Evolutionary conservation across 2,329 filamentous ascomycete species (phyloP).

Genomic region (Trichoderma brevicompactum): DNA sequence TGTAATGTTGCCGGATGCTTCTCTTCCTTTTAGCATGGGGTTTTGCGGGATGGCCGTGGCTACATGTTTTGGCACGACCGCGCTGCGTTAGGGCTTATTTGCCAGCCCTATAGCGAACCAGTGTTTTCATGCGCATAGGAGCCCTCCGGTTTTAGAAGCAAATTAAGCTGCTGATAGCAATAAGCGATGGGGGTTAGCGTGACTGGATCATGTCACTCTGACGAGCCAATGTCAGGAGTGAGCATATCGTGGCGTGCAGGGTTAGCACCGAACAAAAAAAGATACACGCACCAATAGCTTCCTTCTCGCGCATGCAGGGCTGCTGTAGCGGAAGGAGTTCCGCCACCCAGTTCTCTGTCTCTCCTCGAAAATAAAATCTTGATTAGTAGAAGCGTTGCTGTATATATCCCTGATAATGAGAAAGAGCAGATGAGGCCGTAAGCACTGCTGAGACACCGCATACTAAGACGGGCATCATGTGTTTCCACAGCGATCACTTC

Average conservation of each 20-base stretch:
- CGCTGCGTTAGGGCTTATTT: constrained; percentile 12
- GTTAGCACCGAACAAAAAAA: neutral
- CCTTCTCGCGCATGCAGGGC: too few species aligned
- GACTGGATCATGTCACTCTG: constrained; percentile 25
- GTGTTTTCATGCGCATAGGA: neutral
- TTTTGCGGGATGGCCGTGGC: neutral
- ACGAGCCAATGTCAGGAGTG: constrained; percentile 12
- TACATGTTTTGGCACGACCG: neutral
- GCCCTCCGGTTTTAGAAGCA: neutral
- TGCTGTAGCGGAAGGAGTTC: too few species aligned
- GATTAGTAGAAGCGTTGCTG: neutral
- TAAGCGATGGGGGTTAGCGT: constrained; percentile 11
- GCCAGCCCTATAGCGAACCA: constrained; percentile 16
- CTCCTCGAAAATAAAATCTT: neutral
- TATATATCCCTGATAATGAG: neutral
- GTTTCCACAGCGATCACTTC: neutral
- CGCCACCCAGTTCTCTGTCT: neutral
- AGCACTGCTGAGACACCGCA: constrained; percentile 3
- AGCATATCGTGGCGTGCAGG: constrained; percentile 7
- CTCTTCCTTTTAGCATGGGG: neutral
- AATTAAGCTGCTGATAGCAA: constrained; percentile 22
- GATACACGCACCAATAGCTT: neutral
- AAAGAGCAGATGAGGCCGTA: neutral
- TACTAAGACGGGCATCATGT: neutral
- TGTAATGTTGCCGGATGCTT: constrained; percentile 1